Evolutionary conservation across 345 rosid genomes (phyloP).

Genomic region (Salix caprea): DNA sequence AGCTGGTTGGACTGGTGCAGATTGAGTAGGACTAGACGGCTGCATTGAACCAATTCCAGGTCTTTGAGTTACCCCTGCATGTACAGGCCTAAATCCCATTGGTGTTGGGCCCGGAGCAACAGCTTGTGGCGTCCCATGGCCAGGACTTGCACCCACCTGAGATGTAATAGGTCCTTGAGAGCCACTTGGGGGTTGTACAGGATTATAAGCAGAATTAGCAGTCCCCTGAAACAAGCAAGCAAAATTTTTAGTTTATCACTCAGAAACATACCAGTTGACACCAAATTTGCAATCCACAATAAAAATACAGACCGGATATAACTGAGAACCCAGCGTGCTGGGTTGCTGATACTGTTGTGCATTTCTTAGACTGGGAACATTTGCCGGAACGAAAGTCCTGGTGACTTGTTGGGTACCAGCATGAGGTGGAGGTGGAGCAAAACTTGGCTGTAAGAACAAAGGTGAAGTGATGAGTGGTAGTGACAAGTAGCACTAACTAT

Average conservation of each 20-base stretch:
- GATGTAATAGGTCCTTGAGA: slow-evolving; percentile 45
- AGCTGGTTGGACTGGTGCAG: slow-evolving; percentile 50
- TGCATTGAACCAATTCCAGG: slow-evolving; percentile 63
- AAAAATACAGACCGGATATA: slow-evolving; percentile 62
- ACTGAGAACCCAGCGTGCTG: slow-evolving; percentile 56
- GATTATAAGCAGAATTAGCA: slow-evolving; percentile 45
- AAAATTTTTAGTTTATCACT: slow-evolving; percentile 7
- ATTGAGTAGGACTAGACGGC: slow-evolving; percentile 62
- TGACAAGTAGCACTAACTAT: not conserved
- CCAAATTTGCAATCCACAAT: slow-evolving; percentile 4
- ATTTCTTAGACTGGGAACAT: slow-evolving; percentile 67
- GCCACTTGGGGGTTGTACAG: slow-evolving; percentile 52
- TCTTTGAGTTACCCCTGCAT: slow-evolving; percentile 59
- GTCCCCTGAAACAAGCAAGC: slow-evolving; percentile 48
- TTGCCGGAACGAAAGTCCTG: slow-evolving; percentile 80
- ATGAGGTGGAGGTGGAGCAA: slow-evolving; percentile 48
- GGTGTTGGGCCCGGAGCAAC: slow-evolving; percentile 50
- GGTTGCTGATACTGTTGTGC: slow-evolving; percentile 84
- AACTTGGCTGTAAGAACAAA: slow-evolving; percentile 21
- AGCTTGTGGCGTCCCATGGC: slow-evolving; percentile 50
- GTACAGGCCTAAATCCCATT: slow-evolving; percentile 64
- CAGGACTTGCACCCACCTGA: slow-evolving; percentile 50
- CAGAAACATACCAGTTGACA: not conserved
- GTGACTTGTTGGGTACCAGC: slow-evolving; percentile 47
- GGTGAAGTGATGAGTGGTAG: not conserved